Base-by-base conservation (phyloP, 352 stramenopile genomes). In the Lagenidium sp. region DNA sequence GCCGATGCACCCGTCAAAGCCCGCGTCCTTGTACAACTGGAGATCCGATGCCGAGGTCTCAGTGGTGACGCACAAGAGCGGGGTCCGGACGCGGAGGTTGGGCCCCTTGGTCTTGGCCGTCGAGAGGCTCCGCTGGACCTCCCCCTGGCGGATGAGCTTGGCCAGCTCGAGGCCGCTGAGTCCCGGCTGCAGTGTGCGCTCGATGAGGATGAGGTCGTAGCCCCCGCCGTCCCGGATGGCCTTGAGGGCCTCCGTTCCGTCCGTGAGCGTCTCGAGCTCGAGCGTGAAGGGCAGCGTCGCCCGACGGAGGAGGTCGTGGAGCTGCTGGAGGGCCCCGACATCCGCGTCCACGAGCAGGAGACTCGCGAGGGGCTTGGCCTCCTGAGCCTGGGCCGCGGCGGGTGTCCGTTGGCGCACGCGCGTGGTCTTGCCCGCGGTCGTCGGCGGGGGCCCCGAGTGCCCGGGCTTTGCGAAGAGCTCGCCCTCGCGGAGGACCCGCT, bases 1-100 rank as follows among this genome's bases (percentile, higher is more conserved):
- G 23, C 70, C 72, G 16, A 97, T 60, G 44, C 87, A 97, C 4
- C 90, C 86, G 53, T 96, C 85, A 68, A 97, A 93, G n/a, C 85
- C 86, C 6, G 61, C 69, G 22, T 91, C 71, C 49, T 92, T 94
- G 57, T 97, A 97, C 6, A 71, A 44, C 36, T 85, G 69, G 3
- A 97, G 59, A 50, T 97, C 82, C 6, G 66, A 53, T 0, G 66
- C 50, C 2, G 69, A 50, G 1, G 76, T 93, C 39, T 80, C 45
- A 10, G 47, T 57, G 15, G 63, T 91, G 10, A 95, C 40, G n/a
- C 73, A 91, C 1, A 97, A 50, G 21, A 97, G 61, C 0, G 73
- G 68, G 10, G 81, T 53, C 6, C 60, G 66, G 21, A 48, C 51
- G 16, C 30, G 49, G 19, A 59, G 36, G 32, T 48, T 44, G 24